Evolutionary conservation across 106 monocot species (phyloP).

Genomic region (Acorus calamus): DNA sequence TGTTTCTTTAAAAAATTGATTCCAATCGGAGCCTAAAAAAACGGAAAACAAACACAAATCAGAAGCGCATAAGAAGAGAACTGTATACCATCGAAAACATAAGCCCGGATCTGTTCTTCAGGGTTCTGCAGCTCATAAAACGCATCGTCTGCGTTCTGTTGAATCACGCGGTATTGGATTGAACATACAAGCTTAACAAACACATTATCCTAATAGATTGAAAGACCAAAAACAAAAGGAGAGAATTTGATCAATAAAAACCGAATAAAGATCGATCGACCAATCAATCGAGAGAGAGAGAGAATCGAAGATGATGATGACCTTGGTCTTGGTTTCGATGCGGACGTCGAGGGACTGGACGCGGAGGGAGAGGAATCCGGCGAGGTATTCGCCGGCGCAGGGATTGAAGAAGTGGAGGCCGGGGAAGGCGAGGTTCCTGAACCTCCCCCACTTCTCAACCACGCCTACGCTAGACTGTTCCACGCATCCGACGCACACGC

Average conservation of each 20-base stretch:
- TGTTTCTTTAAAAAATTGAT: not conserved
- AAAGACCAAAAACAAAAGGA: not conserved
- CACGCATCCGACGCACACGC: conserved; percentile 55
- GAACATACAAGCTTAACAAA: conserved; percentile 94
- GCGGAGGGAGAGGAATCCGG: conserved; percentile 81
- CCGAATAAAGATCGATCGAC: no score
- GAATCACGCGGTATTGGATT: conserved; percentile 71
- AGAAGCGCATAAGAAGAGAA: not conserved
- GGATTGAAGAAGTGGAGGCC: conserved; percentile 94
- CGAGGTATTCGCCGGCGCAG: conserved; percentile 71
- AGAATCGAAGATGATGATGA: not conserved
- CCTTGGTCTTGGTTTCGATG: conserved; percentile 99
- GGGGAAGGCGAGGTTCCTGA: conserved; percentile 55
- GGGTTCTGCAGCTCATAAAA: conserved; percentile 98
- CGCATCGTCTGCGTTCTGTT: conserved; percentile 90
- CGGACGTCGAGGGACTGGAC: conserved; percentile 77
- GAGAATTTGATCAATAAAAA: not conserved
- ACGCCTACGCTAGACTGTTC: conserved; percentile 96
- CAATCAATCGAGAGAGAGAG: not conserved
- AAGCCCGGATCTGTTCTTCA: conserved; percentile 79
- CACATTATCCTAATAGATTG: conserved; percentile 68
- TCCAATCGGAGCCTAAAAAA: not conserved
- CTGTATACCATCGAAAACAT: conserved; percentile 73
- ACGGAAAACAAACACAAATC: not conserved
- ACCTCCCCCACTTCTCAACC: conserved; percentile 92